Percentiles rank a stretch among this genome's conserved stretches.
Evolutionary conservation across 176 grass and related monocot species (phyloP).

Genomic region (Musa troglodytarum): DNA sequence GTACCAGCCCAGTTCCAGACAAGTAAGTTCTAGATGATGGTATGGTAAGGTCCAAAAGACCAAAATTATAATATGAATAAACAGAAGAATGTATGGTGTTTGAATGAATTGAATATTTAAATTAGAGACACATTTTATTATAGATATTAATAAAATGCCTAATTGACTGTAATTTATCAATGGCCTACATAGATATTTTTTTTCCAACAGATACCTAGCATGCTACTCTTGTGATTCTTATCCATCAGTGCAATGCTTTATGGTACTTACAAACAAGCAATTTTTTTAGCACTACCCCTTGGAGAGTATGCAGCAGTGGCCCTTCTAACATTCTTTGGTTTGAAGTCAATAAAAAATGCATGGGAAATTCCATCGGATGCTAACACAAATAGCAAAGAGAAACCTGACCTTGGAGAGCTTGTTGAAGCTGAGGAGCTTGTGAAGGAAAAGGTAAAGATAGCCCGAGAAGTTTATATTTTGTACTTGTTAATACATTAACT

Average conservation of each 20-base stretch:
- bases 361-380: slow-evolving; percentile 47
- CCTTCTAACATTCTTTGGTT: slow-evolving; percentile 80
- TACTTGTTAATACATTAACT: not conserved
- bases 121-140: no score
- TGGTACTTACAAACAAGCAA: slow-evolving; percentile 24
- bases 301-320: slow-evolving; percentile 90
- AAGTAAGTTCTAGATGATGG: slow-evolving; percentile 38
- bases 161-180: not conserved
- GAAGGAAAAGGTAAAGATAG: slow-evolving; percentile 70
- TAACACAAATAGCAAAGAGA: slow-evolving; percentile 32
- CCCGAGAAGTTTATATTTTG: not conserved
- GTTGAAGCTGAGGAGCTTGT: slow-evolving; percentile 95
- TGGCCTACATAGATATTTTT: not conserved
- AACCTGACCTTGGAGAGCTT: slow-evolving; percentile 68
- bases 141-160: not conserved
- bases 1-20: slow-evolving; percentile 93
- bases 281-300: slow-evolving; percentile 71
- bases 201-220: not conserved
- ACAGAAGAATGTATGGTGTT: not conserved
- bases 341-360: slow-evolving; percentile 96
- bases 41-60: not conserved
- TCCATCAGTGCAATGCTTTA: not conserved
- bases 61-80: not conserved
- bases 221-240: not conserved
- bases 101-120: not conserved